These are phyloP conservation scores for Scheffersomyces lignosus DNA, from an alignment of 805 yeast genomes.

Conservation along the genomic window DNA sequence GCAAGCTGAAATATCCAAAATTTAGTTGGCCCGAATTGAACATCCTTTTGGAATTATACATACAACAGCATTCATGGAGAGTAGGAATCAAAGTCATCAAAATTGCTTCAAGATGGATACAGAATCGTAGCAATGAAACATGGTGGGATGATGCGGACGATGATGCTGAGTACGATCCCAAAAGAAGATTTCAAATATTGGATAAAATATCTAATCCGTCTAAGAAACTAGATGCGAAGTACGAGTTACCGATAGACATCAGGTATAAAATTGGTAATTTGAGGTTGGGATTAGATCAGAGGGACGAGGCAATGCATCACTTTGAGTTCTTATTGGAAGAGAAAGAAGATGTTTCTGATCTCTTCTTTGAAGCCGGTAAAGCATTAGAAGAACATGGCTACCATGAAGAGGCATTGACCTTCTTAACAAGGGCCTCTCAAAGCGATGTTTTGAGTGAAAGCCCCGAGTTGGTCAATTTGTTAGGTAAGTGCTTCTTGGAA, in stretches of 20 bases:
- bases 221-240: slow-evolving; percentile 20
- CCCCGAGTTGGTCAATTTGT: slow-evolving; percentile 52
- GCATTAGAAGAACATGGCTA: slow-evolving; percentile 67
- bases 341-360: slow-evolving; percentile 65
- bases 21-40: slow-evolving; percentile 92
- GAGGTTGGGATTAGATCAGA: slow-evolving; percentile 62
- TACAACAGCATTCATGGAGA: slow-evolving; percentile 63
- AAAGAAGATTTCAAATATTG: slow-evolving; percentile 52
- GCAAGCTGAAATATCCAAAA: slow-evolving; percentile 40
- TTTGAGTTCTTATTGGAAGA: slow-evolving; percentile 58
- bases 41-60: slow-evolving; percentile 75
- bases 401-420: slow-evolving; percentile 73
- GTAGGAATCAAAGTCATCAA: slow-evolving; percentile 67
- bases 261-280: slow-evolving; percentile 76
- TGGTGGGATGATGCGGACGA: slow-evolving; percentile 66
- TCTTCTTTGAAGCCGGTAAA: slow-evolving; percentile 74
- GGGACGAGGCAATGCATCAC: slow-evolving; percentile 72
- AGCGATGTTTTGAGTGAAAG: slow-evolving; percentile 51
- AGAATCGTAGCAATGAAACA: slow-evolving; percentile 58
- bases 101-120: slow-evolving; percentile 80
- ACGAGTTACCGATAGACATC: slow-evolving; percentile 79
- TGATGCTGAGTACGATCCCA: slow-evolving; percentile 82
- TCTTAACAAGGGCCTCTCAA: slow-evolving; percentile 55
- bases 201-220: slow-evolving; percentile 22
- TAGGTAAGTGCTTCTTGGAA: slow-evolving; percentile 79